These are phyloP conservation scores for Phytophthora kernoviae DNA, from an alignment of 352 stramenopile species.

Conservation along the genomic window DNA sequence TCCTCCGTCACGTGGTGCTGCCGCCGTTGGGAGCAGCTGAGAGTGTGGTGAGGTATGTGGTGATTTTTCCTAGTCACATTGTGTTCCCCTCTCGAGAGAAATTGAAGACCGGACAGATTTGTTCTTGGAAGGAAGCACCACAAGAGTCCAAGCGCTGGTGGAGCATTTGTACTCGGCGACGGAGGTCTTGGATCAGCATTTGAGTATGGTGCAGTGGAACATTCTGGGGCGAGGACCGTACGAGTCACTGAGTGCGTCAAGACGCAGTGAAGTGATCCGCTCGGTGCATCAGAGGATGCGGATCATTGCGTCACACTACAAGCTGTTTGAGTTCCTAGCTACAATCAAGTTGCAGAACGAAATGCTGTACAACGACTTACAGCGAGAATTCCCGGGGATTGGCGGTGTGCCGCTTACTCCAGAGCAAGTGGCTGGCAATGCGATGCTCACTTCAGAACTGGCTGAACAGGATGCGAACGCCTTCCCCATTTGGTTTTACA, in stretches of 20 bases:
- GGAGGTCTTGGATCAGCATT: constrained; percentile 81
- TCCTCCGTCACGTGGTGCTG: constrained; percentile 72
- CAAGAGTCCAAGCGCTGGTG: constrained; percentile 69
- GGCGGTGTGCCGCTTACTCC: constrained; percentile 51
- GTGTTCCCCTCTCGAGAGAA: constrained; percentile 81
- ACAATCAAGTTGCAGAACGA: constrained; percentile 87
- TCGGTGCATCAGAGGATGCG: constrained; percentile 77
- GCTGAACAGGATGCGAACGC: constrained; percentile 57
- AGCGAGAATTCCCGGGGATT: constrained; percentile 53
- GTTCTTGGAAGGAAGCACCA: constrained; percentile 77
- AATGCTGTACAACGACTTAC: constrained; percentile 77
- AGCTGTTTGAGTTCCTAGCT: constrained; percentile 85
- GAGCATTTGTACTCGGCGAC: constrained; percentile 87
- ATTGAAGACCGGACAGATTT: constrained; percentile 77
- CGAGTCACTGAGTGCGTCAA: constrained; percentile 65
- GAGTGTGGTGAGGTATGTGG: constrained; percentile 70
- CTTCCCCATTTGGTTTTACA: constrained; percentile 87
- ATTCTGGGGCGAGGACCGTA: constrained; percentile 81
- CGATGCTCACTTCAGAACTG: constrained; percentile 44
- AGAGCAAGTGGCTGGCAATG: constrained; percentile 49
- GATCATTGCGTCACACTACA: constrained; percentile 76
- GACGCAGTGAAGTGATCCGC: constrained; percentile 66
- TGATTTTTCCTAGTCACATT: constrained; percentile 77
- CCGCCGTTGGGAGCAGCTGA: constrained; percentile 68
- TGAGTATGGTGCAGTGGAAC: constrained; percentile 90